Evolutionary conservation across 495 filamentous ascomycete genomes (phyloP), one percentile per base, ranked within the genome.

Genomic region (Aspergillus panamensis): DNA sequence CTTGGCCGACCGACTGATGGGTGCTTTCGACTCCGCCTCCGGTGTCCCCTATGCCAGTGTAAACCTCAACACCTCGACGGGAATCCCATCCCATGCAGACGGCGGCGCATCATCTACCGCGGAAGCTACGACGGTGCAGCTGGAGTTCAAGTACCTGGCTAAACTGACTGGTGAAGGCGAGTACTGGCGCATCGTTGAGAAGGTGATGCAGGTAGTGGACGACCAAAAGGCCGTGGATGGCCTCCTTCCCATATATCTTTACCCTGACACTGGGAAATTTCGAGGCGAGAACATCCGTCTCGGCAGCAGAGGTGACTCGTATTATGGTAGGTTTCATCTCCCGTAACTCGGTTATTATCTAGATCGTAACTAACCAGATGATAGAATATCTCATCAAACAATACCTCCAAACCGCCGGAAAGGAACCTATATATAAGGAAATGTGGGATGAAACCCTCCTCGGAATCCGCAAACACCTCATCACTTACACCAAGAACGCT

Each of bases 141-240:
- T 99, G 12, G 94, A 99, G 73, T 88, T 97, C 80, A 99, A 99
- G 66, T 99, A 99, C 66, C 80, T 99, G 17, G 89, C 94, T 45
- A 95, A 95, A 67, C 77, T 99, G 56, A 97, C 92, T 0, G 95
- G 94, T 16, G 94, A 99, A 71, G 84, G 85, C 13, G 80, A 89
- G 53, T 97, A 92, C 65, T 98, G 94, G 94, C 83, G 87, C 47
- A 84, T 85, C 62, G 92, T 87, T 13, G 95, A 97, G 73, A 90
- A 87, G 59, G 91, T 95, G 0, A 97, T 99, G 74, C 65, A 96
- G 68, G 81, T 94, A 9, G 83, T 97, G 12, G 94, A 97, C 63
- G 82, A 85, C 55, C 90, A 93, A 63, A 77, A 84, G 3, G 78
- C 81, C 31, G 68, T 86, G 62, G 93, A 92, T 71, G 94, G 94